Evolutionary conservation across 805 yeast species (phyloP).

Genomic region (Candida lessepsii): DNA sequence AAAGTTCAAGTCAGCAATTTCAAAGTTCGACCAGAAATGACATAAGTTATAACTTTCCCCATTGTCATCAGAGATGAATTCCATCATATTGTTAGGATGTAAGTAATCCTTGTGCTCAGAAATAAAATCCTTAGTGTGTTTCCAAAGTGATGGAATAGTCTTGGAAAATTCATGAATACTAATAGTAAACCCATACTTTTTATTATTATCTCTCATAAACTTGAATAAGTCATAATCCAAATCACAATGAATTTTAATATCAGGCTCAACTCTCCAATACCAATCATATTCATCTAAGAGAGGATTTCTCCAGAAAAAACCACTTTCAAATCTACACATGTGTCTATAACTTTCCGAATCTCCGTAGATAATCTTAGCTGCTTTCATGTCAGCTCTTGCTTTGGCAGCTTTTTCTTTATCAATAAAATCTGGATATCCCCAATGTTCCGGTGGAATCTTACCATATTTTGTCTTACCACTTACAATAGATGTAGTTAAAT

Average conservation of each 20-base stretch:
- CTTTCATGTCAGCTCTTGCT: constrained; percentile 45
- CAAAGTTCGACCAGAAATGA: constrained; percentile 82
- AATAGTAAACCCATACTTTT: constrained; percentile 65
- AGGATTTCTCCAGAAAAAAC: constrained; percentile 62
- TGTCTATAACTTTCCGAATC: constrained; percentile 62
- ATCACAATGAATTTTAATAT: constrained; percentile 59
- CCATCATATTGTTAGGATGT: constrained; percentile 12
- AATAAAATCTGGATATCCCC: constrained; percentile 70
- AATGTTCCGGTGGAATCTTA: constrained; percentile 55
- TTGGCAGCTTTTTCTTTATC: constrained; percentile 37
- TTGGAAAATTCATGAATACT: constrained; percentile 58
- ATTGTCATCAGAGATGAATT: constrained; percentile 15
- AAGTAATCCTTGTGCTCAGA: constrained; percentile 19
- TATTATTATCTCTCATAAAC: constrained; percentile 54
- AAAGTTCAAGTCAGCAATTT: constrained; percentile 69
- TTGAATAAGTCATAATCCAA: constrained; percentile 62
- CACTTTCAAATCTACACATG: constrained; percentile 56
- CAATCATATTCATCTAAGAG: constrained; percentile 57
- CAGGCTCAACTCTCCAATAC: constrained; percentile 80
- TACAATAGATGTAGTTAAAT: constrained; percentile 49
- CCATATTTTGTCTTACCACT: constrained; percentile 64
- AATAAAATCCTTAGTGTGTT: constrained; percentile 50
- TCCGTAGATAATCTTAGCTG: constrained; percentile 52
- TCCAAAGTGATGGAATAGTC: constrained; percentile 66
- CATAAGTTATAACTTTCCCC: constrained; percentile 55